Conservation (phyloP, 257 asterid species). For the Ehretia macrophylla region DNA sequence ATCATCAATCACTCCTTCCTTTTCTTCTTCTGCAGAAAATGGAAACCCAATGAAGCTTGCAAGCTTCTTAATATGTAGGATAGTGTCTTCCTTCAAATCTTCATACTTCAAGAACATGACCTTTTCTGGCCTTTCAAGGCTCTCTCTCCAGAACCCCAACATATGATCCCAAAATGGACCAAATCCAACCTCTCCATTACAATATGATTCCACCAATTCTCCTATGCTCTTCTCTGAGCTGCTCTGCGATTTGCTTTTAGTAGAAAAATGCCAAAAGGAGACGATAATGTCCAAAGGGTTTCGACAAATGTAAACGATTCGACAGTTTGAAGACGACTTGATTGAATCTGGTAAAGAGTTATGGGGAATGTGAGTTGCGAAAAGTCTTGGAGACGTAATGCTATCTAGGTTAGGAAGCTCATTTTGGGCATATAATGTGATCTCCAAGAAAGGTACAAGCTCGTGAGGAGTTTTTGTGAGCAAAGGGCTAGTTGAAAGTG, state of each 20-base stretch:
- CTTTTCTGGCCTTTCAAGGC: neutral
- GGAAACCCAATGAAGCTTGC: neutral
- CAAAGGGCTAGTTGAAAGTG: neutral
- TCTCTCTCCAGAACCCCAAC: neutral
- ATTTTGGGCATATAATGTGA: neutral
- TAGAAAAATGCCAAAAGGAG: neutral
- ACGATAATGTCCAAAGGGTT: neutral
- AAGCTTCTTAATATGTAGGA: neutral
- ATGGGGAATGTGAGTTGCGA: neutral
- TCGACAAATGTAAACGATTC: neutral
- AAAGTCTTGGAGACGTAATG: conserved; percentile 1
- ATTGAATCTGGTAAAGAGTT: neutral
- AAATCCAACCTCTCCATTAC: neutral
- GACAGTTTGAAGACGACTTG: neutral
- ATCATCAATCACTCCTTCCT: neutral
- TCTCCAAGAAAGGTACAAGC: neutral
- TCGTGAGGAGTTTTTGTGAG: neutral
- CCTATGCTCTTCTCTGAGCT: neutral
- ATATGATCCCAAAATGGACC: neutral
- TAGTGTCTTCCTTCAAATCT: neutral
- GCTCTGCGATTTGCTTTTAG: neutral
- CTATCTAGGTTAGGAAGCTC: neutral
- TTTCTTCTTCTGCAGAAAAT: conserved; percentile 1
- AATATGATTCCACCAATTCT: neutral
- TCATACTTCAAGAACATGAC: neutral